Base-by-base conservation (phyloP, 257 asterid species). In the Salvia rosmarinus region DNA sequence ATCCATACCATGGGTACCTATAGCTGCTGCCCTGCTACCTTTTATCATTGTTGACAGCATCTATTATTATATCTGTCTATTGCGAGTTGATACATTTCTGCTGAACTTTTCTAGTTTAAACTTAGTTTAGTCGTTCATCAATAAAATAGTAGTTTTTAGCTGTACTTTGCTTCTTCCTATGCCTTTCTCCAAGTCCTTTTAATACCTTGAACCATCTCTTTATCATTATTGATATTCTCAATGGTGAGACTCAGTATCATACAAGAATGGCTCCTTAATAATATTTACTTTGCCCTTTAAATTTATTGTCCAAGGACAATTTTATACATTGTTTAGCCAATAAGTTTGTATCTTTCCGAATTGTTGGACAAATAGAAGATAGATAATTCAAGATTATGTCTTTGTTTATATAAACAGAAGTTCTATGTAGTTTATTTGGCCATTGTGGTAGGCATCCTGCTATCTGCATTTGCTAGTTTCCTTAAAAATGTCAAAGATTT, bases 81-180 rank as follows among this genome's bases (percentile, higher is more conserved):
- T 54, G 13, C 46, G 47, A 9, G 37, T 65, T 49, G 43, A 21
- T 65, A 60, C 40, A 28, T 64, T 25, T 73, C 55, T 43, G 59
- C 63, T 34, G 35, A n/a, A 16, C 55, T 44, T 35, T 62, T 60
- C 49, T 35, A 16, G 68, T 42, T 67, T 75, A 69, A 69, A 52
- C 46, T 68, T 30, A 23, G 30, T 54, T 47, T 64, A 46, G 59
- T 58, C 50, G 13, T n/a, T 54, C 35, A 55, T 67, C 46, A 16
- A 39, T 68, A 64, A 44, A 52, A 28, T 11, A 64, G 37, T 14
- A 9, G 30, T 58, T 35, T n/a, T 23, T 49, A 37, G 43, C 58
- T 46, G 37, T 50, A 19, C 23, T 46, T 56, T 65, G 12, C 66
- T 42, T 37, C 20, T 51, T 39, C 40, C 5, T 52, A 8, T 20